Percentiles rank a stretch among this genome's conserved stretches.
Conservation (phyloP, 1,284 basidiomycete species). For the Phylloboletellus chloephorus region DNA sequence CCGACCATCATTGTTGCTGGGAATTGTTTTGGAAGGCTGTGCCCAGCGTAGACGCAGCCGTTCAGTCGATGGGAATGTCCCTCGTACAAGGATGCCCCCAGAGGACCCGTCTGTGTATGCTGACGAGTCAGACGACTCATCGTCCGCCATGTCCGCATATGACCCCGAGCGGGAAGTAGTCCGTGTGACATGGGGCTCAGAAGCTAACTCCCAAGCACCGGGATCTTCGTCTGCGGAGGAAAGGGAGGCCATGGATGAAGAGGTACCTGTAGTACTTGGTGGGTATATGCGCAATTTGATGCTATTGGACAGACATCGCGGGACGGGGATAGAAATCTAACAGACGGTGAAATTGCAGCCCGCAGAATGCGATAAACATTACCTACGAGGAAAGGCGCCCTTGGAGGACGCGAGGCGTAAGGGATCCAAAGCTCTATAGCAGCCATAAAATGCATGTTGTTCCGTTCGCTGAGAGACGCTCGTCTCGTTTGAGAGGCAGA, state of each 20-base stretch:
- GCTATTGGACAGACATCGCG: slow-evolving; percentile 69
- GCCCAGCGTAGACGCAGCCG: slow-evolving; percentile 74
- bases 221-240: slow-evolving; percentile 68
- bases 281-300: slow-evolving; percentile 69
- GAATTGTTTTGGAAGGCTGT: slow-evolving; percentile 49
- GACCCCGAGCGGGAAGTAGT: slow-evolving; percentile 49
- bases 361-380: not conserved
- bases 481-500: slow-evolving; percentile 40
- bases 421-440: slow-evolving; percentile 72
- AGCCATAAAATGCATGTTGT: slow-evolving; percentile 65
- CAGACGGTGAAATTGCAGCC: slow-evolving; percentile 4
- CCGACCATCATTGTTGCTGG: slow-evolving; percentile 47
- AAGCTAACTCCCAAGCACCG: slow-evolving; percentile 66
- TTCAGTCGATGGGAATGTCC: slow-evolving; percentile 72
- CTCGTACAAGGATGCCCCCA: slow-evolving; percentile 64
- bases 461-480: slow-evolving; percentile 53
- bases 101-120: slow-evolving; percentile 43
- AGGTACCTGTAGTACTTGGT: slow-evolving; percentile 40
- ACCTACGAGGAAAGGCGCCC: slow-evolving; percentile 65
- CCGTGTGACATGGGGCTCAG: slow-evolving; percentile 70
- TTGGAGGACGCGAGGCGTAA: slow-evolving; percentile 57
- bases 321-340: slow-evolving; percentile 68
- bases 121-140: slow-evolving; percentile 73
- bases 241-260: slow-evolving; percentile 64
- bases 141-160: slow-evolving; percentile 68